Conservation (phyloP, 2,329 filamentous ascomycete genomes). For the Scytalidium lignicola region DNA sequence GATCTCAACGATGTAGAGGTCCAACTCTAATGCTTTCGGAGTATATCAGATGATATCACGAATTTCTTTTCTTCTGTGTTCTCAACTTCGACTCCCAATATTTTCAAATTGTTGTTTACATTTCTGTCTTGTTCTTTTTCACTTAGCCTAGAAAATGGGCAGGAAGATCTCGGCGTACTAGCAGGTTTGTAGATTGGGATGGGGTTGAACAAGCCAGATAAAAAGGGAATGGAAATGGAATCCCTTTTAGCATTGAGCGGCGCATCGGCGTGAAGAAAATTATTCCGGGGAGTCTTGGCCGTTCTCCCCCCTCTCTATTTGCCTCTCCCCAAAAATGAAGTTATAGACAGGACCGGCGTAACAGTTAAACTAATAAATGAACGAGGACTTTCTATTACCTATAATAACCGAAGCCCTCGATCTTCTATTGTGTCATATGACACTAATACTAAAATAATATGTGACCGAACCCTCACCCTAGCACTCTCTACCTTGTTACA, state of each 20-base stretch:
- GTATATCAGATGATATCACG: not conserved
- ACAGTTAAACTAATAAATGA: not conserved
- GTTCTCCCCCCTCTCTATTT: not conserved
- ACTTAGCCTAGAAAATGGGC: too few species aligned
- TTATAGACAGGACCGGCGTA: not conserved
- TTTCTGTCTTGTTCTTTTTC: too few species aligned
- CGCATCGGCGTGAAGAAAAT: not conserved
- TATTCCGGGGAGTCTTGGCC: not conserved
- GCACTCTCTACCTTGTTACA: too few species aligned
- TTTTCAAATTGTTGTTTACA: not conserved
- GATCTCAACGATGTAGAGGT: conserved; percentile 34
- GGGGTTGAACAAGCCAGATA: not conserved
- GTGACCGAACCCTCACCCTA: too few species aligned
- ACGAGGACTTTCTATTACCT: not conserved
- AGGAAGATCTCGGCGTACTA: not conserved
- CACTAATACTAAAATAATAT: too few species aligned
- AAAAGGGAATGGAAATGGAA: not conserved
- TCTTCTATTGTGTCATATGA: too few species aligned
- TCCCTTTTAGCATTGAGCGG: not conserved
- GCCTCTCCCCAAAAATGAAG: not conserved
- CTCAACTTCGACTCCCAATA: not conserved
- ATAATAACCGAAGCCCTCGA: too few species aligned
- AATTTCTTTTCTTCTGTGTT: not conserved
- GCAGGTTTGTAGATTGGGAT: not conserved
- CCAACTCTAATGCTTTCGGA: conserved; percentile 6